Evolutionary conservation across 306 rosid species (phyloP).

Genomic region (Ormosia emarginata): DNA sequence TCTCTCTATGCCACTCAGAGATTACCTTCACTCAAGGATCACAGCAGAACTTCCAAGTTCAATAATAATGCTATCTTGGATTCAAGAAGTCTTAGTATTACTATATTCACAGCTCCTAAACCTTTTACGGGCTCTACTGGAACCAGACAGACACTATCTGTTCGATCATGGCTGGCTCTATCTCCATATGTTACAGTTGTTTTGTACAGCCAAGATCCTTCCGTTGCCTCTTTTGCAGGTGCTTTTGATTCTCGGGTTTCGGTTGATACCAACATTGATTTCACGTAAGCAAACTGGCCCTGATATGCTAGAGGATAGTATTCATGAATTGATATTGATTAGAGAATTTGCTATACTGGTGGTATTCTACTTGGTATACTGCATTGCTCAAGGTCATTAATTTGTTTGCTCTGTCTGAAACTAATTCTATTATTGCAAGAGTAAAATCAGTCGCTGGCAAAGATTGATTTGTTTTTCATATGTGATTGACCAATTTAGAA

Average conservation of each 20-base stretch:
- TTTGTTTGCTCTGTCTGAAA: neutral
- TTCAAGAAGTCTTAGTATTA: conserved; percentile 39
- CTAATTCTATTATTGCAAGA: neutral
- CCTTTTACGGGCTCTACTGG: conserved; percentile 59
- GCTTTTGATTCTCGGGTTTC: conserved; percentile 60
- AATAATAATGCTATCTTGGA: conserved; percentile 7
- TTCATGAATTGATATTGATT: neutral
- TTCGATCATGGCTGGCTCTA: conserved; percentile 85
- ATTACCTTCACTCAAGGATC: conserved; percentile 51
- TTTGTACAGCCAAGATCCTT: conserved; percentile 65
- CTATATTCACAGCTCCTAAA: conserved; percentile 75
- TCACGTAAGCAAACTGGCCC: conserved; percentile 55
- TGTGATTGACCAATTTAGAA: neutral
- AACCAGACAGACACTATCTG: conserved; percentile 57
- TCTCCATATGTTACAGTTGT: conserved; percentile 54
- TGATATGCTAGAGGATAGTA: neutral
- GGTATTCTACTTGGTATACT: neutral
- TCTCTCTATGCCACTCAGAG: conserved; percentile 70
- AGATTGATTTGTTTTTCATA: neutral
- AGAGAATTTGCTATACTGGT: neutral
- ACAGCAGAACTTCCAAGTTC: conserved; percentile 16
- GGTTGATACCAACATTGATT: conserved; percentile 70
- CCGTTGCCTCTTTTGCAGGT: conserved; percentile 55
- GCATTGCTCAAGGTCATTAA: neutral
- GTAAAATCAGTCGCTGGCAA: neutral